Percentiles rank a stretch among this genome's conserved stretches.
Conservation (phyloP, 768 basidiomycete species). For the Mycena vitilis region DNA sequence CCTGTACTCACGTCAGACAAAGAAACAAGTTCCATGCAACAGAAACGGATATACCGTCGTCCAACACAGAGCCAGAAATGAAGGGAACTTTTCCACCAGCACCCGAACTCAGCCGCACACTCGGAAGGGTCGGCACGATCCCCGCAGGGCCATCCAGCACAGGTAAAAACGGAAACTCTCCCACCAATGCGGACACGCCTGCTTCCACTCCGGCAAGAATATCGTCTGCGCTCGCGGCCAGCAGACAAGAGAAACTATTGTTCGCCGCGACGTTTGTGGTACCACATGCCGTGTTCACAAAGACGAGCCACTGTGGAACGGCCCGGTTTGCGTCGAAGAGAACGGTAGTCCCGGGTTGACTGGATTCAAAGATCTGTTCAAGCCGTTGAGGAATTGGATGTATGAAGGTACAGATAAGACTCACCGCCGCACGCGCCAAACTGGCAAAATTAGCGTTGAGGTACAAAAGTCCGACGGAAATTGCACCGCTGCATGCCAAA, state of each 20-base stretch:
- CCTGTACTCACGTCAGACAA: neutral
- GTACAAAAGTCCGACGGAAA: neutral
- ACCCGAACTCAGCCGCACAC: neutral
- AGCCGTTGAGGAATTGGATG: neutral
- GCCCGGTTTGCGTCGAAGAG: slow-evolving; percentile 1
- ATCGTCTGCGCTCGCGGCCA: neutral
- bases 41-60: slow-evolving; percentile 41
- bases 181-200: neutral
- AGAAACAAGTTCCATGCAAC: neutral
- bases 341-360: neutral
- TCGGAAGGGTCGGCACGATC: neutral
- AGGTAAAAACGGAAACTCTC: slow-evolving; percentile 5
- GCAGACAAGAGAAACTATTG: slow-evolving; percentile 5
- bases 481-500: neutral
- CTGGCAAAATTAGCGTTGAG: neutral
- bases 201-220: slow-evolving; percentile 6
- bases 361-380: neutral
- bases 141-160: slow-evolving; percentile 2
- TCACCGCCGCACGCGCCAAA: slow-evolving; percentile 5
- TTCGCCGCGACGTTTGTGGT: neutral
- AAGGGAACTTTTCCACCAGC: slow-evolving; percentile 4
- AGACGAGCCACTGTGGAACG: slow-evolving; percentile 5
- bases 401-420: neutral
- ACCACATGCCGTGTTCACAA: slow-evolving; percentile 5
- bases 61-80: slow-evolving; percentile 33